Base-by-base conservation (phyloP, 2,329 filamentous ascomycete genomes). In the Xylariaceae sp. region DNA sequence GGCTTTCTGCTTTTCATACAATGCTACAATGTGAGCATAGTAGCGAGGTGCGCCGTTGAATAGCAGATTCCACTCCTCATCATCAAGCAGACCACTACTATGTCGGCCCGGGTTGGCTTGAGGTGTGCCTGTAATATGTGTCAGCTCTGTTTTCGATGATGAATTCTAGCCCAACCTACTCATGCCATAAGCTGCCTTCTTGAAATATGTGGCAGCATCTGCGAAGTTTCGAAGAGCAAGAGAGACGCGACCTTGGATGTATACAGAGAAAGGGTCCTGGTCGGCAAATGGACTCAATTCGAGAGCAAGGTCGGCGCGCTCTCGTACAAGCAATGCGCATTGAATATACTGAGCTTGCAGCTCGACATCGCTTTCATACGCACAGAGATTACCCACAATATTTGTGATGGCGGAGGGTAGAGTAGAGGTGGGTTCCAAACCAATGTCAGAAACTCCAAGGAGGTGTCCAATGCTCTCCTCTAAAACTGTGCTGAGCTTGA, bases 231-330 rank as follows among this genome's bases (percentile, higher is more conserved):
- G 87, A 57, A 87, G 80, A 5, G 86, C 83, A 33, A 97, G 75
- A 59, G 83, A 81, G 45, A 96, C 79, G 31, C 94, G 86, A 2
- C 89, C 94, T 68, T 92, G 90, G 5, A 97, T 80, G 66, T 99
- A 99, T 60, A 78, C 88, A 75, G 73, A 85, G 76, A 79, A 91
- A 57, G 79, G 73, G 47, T 80, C 80, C 47, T 79, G 75, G 17
- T 75, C 73, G 55, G 77, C 77, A 62, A 85, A 86, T 1, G 79
- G 74, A 13, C 71, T 70, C 22, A 86, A 75, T 55, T 84, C 79
- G 31, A 79, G 61, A 13, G 84, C 81, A 16, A 87, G 68, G 62
- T 87, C 84, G 3, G 82, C 73, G 51, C 83, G 75, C 48, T 81
- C 79, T 52, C 78, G 73, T 60, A 82, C 81, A 28, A 87, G 70